Base-by-base conservation (phyloP, 2,329 filamentous ascomycete genomes). In the Calonectria hongkongensis region DNA sequence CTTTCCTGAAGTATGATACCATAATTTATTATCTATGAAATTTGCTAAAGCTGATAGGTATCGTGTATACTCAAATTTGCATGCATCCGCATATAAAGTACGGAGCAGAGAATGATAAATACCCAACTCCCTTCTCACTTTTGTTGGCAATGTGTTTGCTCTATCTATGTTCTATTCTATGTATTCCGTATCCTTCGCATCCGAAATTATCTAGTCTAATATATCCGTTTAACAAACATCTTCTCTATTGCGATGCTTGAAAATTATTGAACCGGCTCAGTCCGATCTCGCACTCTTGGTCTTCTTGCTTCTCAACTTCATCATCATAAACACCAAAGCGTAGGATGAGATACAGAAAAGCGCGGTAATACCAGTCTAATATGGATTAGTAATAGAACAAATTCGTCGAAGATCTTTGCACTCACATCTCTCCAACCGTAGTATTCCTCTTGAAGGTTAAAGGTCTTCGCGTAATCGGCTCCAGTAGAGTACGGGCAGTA, bases 361-460 rank as follows among this genome's bases (percentile, higher is more conserved):
- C 2, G 75, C 76, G 3, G 75, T 76, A 12, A 79, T 79, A 0
- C 76, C 77, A 64, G 73, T 75, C 75, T 77, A 25, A 2, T 8
- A 10, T 1, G 16, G 7, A 41, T 68, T 56, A 72, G 63, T 6
- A 33, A 25, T 18, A 2, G 15, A 15, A 10, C 1, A 3, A 56
- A 9, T 16, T 12, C 3, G 30, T 16, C 9, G 25, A 15, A 1
- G 4, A 5, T 15, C 12, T 16, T 21, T 15, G 6, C 27, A 74
- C 75, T 77, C 60, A 75, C 77, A 60, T 78, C 73, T 73, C 77
- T 60, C 77, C 76, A 79, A 1, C 76, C 76, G 18, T 66, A 76
- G 21, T 66, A 76, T 64, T 73, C 71, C 50, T 76, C 63, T 1
- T 68, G 48, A 15, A 77, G 54, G 33, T 76, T 77, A 43, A 77